Conservation (phyloP, 768 basidiomycete species). For the Suillus lakei region DNA sequence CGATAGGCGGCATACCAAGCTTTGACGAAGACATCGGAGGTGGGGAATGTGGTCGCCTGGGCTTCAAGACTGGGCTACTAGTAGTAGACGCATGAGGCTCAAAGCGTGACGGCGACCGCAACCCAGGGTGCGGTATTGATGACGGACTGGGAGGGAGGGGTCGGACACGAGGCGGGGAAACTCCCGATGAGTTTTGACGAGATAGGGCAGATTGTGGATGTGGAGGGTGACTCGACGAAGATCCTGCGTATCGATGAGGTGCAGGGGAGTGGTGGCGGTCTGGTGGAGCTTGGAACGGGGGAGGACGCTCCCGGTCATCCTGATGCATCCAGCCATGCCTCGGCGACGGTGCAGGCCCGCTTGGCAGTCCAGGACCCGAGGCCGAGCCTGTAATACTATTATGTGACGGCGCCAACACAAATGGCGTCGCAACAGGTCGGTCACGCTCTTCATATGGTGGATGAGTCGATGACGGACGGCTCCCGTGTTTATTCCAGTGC, state of each 20-base stretch:
- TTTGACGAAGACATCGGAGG: slow-evolving; percentile 27
- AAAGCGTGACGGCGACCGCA: slow-evolving; percentile 7
- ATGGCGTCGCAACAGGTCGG: slow-evolving; percentile 56
- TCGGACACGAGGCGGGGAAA: slow-evolving; percentile 44
- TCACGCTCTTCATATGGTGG: slow-evolving; percentile 54
- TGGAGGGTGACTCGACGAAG: slow-evolving; percentile 1
- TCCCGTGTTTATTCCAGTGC: slow-evolving; percentile 37
- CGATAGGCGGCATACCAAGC: slow-evolving; percentile 28
- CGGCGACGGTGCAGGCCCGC: slow-evolving; percentile 43
- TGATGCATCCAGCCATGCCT: slow-evolving; percentile 42
- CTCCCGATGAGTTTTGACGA: slow-evolving; percentile 15
- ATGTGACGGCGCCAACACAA: slow-evolving; percentile 55
- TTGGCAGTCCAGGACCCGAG: slow-evolving; percentile 18
- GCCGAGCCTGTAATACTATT: slow-evolving; percentile 32
- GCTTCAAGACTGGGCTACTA: slow-evolving; percentile 5
- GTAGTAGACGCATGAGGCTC: slow-evolving; percentile 1
- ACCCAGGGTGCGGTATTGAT: slow-evolving; percentile 6
- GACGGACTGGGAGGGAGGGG: slow-evolving; percentile 29
- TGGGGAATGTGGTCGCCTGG: slow-evolving; percentile 21
- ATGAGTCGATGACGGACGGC: slow-evolving; percentile 45
- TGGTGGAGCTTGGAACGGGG: slow-evolving; percentile 31
- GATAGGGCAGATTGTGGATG: slow-evolving; percentile 12
- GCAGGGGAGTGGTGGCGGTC: slow-evolving; percentile 36
- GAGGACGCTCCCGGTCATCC: slow-evolving; percentile 35
- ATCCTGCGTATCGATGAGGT: slow-evolving; percentile 15